Evolutionary conservation across 768 basidiomycete species (phyloP).

Genomic region (Mycena pura): DNA sequence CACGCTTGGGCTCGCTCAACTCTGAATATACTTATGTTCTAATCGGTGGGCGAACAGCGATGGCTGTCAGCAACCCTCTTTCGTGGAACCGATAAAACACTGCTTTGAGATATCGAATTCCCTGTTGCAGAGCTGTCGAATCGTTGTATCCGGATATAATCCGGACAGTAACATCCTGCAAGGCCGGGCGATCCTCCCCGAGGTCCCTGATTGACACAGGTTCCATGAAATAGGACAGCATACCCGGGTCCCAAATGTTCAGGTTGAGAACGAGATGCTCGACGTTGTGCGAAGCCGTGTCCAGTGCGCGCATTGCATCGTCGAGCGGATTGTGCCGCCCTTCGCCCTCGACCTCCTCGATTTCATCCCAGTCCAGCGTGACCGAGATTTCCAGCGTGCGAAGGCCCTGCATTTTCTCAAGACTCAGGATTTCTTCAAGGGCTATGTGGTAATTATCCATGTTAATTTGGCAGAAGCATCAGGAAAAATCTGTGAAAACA

Average conservation of each 20-base stretch:
- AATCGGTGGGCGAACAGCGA: conserved; percentile 2
- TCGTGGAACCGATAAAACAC: not conserved
- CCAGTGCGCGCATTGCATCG: conserved; percentile 2
- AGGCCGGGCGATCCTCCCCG: not conserved
- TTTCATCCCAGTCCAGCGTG: not conserved
- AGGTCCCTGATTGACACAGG: not conserved
- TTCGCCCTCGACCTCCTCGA: not conserved
- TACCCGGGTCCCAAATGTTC: not conserved
- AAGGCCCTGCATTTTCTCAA: conserved; percentile 8
- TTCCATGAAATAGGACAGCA: not conserved
- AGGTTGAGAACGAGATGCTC: conserved; percentile 14
- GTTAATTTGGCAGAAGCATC: not conserved
- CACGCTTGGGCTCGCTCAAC: conserved; percentile 1
- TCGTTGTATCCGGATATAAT: not conserved
- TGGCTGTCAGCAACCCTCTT: conserved; percentile 13
- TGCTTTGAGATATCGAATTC: conserved; percentile 1
- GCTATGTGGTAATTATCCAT: not conserved
- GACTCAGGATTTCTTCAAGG: not conserved
- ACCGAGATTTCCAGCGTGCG: conserved; percentile 10
- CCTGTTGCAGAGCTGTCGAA: not conserved
- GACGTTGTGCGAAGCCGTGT: conserved; percentile 1
- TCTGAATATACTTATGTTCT: not conserved
- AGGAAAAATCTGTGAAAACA: not conserved
- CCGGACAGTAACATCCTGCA: conserved; percentile 1
- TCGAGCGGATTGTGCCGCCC: conserved; percentile 3